Conservation (phyloP, 2,329 filamentous ascomycete species). For the Botryotinia narcissicola region DNA sequence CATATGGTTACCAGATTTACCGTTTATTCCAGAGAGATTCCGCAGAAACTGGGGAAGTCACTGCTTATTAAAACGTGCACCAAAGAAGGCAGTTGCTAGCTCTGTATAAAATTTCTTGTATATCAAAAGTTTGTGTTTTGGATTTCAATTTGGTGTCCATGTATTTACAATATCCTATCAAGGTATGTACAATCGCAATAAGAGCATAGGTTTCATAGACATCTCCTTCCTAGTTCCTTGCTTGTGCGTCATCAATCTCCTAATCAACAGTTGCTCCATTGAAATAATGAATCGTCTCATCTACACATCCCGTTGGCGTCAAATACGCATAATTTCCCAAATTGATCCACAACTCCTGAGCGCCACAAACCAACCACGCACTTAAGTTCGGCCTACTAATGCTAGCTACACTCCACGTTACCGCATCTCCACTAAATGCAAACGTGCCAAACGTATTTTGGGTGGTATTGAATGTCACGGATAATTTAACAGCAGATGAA, state of each 20-base stretch:
- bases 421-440: slow-evolving; percentile 55
- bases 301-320: slow-evolving; percentile 56
- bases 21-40: slow-evolving; percentile 65
- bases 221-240: not conserved
- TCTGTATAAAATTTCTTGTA: not conserved
- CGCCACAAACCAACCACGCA: slow-evolving; percentile 58
- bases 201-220: not conserved
- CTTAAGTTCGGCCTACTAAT: slow-evolving; percentile 53
- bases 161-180: slow-evolving; percentile 5
- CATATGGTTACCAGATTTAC: slow-evolving; percentile 75
- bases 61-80: slow-evolving; percentile 69
- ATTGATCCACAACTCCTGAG: slow-evolving; percentile 54
- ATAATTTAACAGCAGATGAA: slow-evolving; percentile 48
- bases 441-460: slow-evolving; percentile 57
- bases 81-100: slow-evolving; percentile 11
- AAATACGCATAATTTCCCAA: slow-evolving; percentile 57
- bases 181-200: slow-evolving; percentile 16
- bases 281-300: slow-evolving; percentile 54
- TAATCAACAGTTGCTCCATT: slow-evolving; percentile 41
- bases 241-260: not conserved
- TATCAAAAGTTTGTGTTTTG: slow-evolving; percentile 3
- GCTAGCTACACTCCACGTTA: slow-evolving; percentile 52
- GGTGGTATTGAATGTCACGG: slow-evolving; percentile 50
- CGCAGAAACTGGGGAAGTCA: slow-evolving; percentile 83
- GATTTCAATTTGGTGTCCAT: not conserved